Evolutionary conservation across 1,284 basidiomycete genomes (phyloP).

Genomic region (Malassezia restricta): DNA sequence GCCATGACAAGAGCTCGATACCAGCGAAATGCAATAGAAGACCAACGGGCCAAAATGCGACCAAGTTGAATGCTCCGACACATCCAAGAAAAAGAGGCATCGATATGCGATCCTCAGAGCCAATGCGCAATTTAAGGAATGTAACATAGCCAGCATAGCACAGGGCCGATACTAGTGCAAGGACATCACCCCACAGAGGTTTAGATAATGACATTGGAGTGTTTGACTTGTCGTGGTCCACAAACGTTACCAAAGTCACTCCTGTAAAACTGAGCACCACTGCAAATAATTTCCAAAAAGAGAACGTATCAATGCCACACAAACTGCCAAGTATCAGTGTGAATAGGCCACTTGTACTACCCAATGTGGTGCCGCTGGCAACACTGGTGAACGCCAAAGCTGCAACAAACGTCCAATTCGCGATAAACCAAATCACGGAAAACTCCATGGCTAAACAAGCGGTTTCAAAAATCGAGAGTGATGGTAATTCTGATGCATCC

Average conservation of each 20-base stretch:
- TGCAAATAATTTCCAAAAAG: conserved; percentile 63
- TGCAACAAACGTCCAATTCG: conserved; percentile 42
- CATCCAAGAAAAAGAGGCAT: conserved; percentile 50
- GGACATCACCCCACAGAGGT: conserved; percentile 32
- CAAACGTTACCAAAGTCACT: conserved; percentile 57
- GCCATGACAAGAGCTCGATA: conserved; percentile 65
- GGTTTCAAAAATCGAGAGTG: conserved; percentile 36
- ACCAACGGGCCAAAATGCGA: conserved; percentile 68
- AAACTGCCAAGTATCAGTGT: conserved; percentile 75
- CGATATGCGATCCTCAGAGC: conserved; percentile 49
- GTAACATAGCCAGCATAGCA: conserved; percentile 84
- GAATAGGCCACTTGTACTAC: conserved; percentile 76
- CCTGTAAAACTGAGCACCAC: conserved; percentile 56
- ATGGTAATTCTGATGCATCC: conserved; percentile 18
- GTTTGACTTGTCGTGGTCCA: conserved; percentile 25
- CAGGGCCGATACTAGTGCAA: conserved; percentile 39
- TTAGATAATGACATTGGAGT: conserved; percentile 9
- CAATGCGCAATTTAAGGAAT: conserved; percentile 59
- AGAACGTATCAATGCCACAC: conserved; percentile 69
- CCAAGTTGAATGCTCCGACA: conserved; percentile 77
- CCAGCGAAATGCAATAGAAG: conserved; percentile 65
- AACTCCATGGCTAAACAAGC: conserved; percentile 33
- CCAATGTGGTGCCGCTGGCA: conserved; percentile 41
- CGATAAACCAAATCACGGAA: conserved; percentile 42
- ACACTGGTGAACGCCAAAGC: conserved; percentile 38